Conservation (phyloP, 2,329 filamentous ascomycete genomes). For the Dichotomopilus funicola region DNA sequence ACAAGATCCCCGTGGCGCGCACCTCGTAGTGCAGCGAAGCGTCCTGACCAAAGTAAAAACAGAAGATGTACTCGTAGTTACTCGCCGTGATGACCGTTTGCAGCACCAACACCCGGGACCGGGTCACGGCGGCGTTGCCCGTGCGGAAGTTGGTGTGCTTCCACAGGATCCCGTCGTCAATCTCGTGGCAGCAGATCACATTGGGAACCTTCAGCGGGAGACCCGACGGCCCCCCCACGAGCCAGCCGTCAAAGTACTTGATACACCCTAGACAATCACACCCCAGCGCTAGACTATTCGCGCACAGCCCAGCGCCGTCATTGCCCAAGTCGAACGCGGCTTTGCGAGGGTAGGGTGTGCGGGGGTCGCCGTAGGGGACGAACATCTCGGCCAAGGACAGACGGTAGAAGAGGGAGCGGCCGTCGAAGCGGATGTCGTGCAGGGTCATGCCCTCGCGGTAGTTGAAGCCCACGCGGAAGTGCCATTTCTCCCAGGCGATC, state of each 20-base stretch:
- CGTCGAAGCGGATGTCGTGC: slow-evolving; percentile 63
- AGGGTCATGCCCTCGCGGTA: slow-evolving; percentile 63
- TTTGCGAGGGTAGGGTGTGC: slow-evolving; percentile 60
- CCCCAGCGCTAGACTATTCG: slow-evolving; percentile 62
- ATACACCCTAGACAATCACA: slow-evolving; percentile 66
- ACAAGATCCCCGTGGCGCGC: slow-evolving; percentile 60
- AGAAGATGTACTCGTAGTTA: slow-evolving; percentile 61
- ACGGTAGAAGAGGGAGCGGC: slow-evolving; percentile 59
- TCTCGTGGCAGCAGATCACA: slow-evolving; percentile 63
- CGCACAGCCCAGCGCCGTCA: slow-evolving; percentile 57
- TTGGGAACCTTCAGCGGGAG: slow-evolving; percentile 39
- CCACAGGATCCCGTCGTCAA: slow-evolving; percentile 65
- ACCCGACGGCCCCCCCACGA: slow-evolving; percentile 46
- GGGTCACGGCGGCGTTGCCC: slow-evolving; percentile 51
- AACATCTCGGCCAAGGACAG: slow-evolving; percentile 64
- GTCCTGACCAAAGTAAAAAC: slow-evolving; percentile 52
- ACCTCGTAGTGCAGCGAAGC: slow-evolving; percentile 57
- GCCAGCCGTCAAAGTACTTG: slow-evolving; percentile 54
- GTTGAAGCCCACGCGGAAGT: slow-evolving; percentile 63
- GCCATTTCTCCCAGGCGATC: slow-evolving; percentile 62
- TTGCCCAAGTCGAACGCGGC: slow-evolving; percentile 69
- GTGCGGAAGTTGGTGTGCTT: slow-evolving; percentile 68
- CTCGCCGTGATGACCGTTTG: slow-evolving; percentile 63
- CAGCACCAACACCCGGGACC: slow-evolving; percentile 56
- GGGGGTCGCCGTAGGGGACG: slow-evolving; percentile 61